A percentile compares a stretch with the other conserved stretches of the same genome.
These are phyloP conservation scores for Aspergillus piperis DNA, from an alignment of 2,329 filamentous ascomycete species.

Conservation along the genomic window DNA sequence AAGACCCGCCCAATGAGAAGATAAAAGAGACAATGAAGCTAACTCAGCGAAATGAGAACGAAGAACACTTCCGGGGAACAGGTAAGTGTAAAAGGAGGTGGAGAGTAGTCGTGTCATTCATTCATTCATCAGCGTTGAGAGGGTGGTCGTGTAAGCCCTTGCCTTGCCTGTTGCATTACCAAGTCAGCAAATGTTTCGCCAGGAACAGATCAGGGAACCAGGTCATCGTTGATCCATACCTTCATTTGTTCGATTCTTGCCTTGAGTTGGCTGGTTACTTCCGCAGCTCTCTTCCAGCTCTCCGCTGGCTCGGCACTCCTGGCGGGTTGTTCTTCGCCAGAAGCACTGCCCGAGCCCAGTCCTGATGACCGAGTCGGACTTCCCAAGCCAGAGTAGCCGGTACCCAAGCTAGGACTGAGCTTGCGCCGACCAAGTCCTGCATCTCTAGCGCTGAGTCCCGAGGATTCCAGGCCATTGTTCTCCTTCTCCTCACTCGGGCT, in stretches of 20 bases:
- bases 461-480: conserved; percentile 54
- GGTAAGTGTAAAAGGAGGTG: not conserved
- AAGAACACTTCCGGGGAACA: not conserved
- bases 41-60: not conserved
- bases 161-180: conserved; percentile 38
- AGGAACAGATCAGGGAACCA: not conserved
- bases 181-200: conserved; percentile 3
- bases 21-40: not conserved
- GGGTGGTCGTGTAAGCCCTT: conserved; percentile 46
- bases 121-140: conserved; percentile 38
- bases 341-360: conserved; percentile 38
- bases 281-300: conserved; percentile 95
- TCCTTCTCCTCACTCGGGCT: conserved; percentile 75
- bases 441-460: conserved; percentile 33
- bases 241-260: conserved; percentile 99
- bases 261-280: conserved; percentile 97
- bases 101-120: conserved; percentile 23
- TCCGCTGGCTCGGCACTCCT: conserved; percentile 64
- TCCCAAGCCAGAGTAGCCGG: conserved; percentile 36
- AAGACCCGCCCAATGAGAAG: not conserved
- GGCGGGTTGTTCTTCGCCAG: conserved; percentile 37
- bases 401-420: conserved; percentile 46
- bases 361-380: conserved; percentile 42
- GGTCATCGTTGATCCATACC: conserved; percentile 37
- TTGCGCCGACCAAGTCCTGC: conserved; percentile 43